Percentiles rank a stretch among this genome's conserved stretches.
phyloP scores from a whole-genome alignment of 257 asterid genomes.

The Knoxia roxburghii region DNA sequence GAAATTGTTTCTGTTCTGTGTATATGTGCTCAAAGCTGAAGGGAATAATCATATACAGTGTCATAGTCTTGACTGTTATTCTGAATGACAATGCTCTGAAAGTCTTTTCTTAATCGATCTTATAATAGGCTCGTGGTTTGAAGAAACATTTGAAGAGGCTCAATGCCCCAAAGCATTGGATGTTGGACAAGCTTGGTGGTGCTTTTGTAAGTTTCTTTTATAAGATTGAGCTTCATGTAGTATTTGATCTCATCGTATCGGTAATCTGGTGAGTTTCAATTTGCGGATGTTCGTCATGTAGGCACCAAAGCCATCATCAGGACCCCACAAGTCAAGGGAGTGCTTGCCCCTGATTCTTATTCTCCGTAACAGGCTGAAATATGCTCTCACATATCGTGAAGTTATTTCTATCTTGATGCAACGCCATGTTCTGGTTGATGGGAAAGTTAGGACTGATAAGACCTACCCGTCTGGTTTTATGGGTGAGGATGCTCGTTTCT shows the following conservation, averaged over 20 bases:
- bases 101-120: neutral
- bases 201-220: conserved; percentile 50
- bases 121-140: conserved; percentile 62
- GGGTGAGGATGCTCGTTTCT: conserved; percentile 41
- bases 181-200: conserved; percentile 68
- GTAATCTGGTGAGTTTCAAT: neutral
- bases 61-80: neutral
- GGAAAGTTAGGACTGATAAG: conserved; percentile 75
- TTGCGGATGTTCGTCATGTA: conserved; percentile 9
- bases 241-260: neutral
- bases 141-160: conserved; percentile 82
- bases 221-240: neutral
- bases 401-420: conserved; percentile 65
- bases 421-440: conserved; percentile 67
- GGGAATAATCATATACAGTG: neutral
- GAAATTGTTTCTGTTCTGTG: neutral
- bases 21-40: neutral
- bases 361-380: too few species aligned
- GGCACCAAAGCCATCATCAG: conserved; percentile 85
- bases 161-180: conserved; percentile 80
- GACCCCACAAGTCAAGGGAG: conserved; percentile 83
- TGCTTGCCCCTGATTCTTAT: conserved; percentile 69
- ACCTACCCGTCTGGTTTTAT: too few species aligned
- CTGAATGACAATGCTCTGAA: neutral
- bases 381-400: conserved; percentile 66